Evolutionary conservation across 2,329 filamentous ascomycete species (phyloP).

Genomic region (Teratosphaeria epicoccoides): DNA sequence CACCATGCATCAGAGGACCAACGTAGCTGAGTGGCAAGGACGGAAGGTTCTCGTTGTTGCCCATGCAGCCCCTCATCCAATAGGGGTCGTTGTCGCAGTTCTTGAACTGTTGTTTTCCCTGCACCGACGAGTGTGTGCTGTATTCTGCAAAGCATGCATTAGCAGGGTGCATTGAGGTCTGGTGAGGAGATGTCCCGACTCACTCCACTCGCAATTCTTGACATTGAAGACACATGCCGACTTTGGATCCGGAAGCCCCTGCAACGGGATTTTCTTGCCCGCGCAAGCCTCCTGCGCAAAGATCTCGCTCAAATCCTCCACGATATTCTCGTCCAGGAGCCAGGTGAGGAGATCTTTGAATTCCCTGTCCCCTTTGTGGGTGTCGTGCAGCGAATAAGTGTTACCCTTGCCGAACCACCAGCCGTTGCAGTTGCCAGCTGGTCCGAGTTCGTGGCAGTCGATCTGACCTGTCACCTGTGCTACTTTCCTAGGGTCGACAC

Average conservation of each 20-base stretch:
- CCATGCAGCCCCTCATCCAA: background rate
- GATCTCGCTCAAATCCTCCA: background rate
- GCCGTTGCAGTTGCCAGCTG: background rate
- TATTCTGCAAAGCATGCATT: background rate
- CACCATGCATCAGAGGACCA: too few relatives aligned
- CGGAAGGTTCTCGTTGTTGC: background rate
- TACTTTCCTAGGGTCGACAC: background rate
- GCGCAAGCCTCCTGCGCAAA: background rate
- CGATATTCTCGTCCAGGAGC: background rate
- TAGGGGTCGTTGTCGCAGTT: background rate
- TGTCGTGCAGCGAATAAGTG: background rate
- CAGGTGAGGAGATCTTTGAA: background rate
- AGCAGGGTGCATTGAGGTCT: too few relatives aligned
- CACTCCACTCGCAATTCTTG: background rate
- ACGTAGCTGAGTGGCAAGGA: background rate
- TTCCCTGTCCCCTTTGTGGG: background rate
- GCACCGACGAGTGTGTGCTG: background rate
- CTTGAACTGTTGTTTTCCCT: background rate
- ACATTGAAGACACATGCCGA: background rate
- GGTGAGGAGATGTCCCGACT: background rate
- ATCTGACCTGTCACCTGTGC: background rate
- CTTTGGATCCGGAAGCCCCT: background rate
- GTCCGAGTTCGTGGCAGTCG: background rate
- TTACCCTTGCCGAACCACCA: background rate
- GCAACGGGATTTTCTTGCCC: background rate